Percentiles rank a stretch among this genome's conserved stretches.
These are phyloP conservation scores for Schwanniomyces etchellsii DNA, from an alignment of 1,139 yeast genomes.

Conservation along the genomic window DNA sequence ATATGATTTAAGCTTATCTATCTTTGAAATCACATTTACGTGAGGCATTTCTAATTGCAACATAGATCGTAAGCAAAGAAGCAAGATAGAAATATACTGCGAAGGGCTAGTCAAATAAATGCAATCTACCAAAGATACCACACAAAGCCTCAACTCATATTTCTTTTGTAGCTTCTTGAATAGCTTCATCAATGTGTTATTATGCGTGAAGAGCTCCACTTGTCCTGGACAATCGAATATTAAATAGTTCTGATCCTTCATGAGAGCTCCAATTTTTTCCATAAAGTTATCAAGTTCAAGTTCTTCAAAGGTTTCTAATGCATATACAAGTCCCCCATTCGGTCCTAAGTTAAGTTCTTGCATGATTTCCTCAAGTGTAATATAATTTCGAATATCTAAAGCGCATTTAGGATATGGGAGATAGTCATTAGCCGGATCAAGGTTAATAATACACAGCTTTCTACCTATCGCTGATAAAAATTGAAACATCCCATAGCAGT, in stretches of 20 bases:
- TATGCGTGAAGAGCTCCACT: slow-evolving; percentile 44
- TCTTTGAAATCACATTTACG: slow-evolving; percentile 64
- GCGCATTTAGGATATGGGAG: slow-evolving; percentile 71
- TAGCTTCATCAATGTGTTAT: slow-evolving; percentile 31
- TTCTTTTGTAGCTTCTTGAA: slow-evolving; percentile 34
- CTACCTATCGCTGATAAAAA: slow-evolving; percentile 92
- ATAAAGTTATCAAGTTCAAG: slow-evolving; percentile 52
- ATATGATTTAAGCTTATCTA: slow-evolving; percentile 72
- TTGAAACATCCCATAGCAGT: slow-evolving; percentile 87
- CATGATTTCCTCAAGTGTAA: slow-evolving; percentile 89
- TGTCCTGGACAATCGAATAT: slow-evolving; percentile 80
- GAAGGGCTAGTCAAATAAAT: slow-evolving; percentile 81
- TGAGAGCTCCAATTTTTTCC: slow-evolving; percentile 48
- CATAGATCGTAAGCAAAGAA: slow-evolving; percentile 72
- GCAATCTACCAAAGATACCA: slow-evolving; percentile 85
- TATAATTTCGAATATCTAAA: slow-evolving; percentile 81
- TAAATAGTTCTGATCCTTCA: slow-evolving; percentile 60
- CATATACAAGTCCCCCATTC: slow-evolving; percentile 90
- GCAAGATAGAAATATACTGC: slow-evolving; percentile 78
- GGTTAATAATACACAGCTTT: slow-evolving; percentile 71
- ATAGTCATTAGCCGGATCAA: slow-evolving; percentile 93
- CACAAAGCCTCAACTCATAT: slow-evolving; percentile 71
- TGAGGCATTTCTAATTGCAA: slow-evolving; percentile 42
- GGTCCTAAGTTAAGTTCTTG: slow-evolving; percentile 79
- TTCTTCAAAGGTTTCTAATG: slow-evolving; percentile 60